Evolutionary conservation across 768 basidiomycete species (phyloP), one percentile per base, ranked within the genome.

Genomic region (Trametes cubensis): DNA sequence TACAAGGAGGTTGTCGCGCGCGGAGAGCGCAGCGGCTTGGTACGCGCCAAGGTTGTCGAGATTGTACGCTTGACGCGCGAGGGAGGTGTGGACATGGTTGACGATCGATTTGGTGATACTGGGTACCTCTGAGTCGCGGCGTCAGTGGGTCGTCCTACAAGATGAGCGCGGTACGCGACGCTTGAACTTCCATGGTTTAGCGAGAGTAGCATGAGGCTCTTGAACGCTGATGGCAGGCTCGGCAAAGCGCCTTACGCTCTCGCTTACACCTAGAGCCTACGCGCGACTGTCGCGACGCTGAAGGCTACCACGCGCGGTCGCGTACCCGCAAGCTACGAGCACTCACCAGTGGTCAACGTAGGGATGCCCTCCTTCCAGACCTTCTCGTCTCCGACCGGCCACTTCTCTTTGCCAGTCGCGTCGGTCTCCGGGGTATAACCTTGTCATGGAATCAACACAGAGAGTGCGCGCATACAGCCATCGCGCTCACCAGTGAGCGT

Each of bases 1-100:
- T 71, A 92, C 90, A 55, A 97, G 80, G 41, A 98, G 83, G 70
- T 92, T 87, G 75, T 98, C 95, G 60, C 95, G 83, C 52, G 90
- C 90, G 47, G 92, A 88, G 39, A 96, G 76, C 4, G 96, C 94
- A 17, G 92, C 84, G 4, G 95, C 95, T 73, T 96, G 94, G 78
- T 97, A 98, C 41, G 93, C 92, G 48, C 93, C 92, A 39, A 94
- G 76, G 73, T 90, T 77, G 72, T 92, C 89, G 54, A 96, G 80
- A 73, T 94, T 98, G 80, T 91, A 92, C 2, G 94, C 84, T 73
- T 95, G 93, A 49, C 95, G 87, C 6, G 94, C 94, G 50, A 99
- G 81, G 17, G 93, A 91, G 0, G 95, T 92, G 71, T 94, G 91
- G 23, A 92, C 90, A 70, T 94, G 92, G 69, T 84, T 84, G 46